Base-by-base conservation (phyloP, 768 basidiomycete genomes). In the Lyophyllum decastes region DNA sequence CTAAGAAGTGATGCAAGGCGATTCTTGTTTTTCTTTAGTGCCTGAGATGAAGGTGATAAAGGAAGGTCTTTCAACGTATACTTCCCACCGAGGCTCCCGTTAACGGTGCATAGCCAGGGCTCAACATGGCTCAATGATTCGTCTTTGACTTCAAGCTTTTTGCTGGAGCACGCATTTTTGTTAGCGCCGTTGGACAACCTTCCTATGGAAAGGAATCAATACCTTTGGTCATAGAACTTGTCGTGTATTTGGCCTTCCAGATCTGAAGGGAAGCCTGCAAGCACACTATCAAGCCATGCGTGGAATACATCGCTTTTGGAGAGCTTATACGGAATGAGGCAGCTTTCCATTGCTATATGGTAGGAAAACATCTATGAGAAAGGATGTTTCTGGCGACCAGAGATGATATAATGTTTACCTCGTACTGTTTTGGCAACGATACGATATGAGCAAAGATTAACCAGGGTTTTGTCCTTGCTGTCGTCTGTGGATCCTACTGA, bases 271-370 rank as follows among this genome's bases (percentile, higher is more conserved):
- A 57, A 68, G 14, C 25, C 54, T n/a, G 55, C 54, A 19, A 76
- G 55, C 19, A 59, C 51, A 7, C 50, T 57, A 25, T 61, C 67
- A 16, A 82, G 63, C 81, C 81, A 82, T 10, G 68, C 59, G 26
- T 71, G 71, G 51, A 81, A 70, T 17, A 68, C 68, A 17, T 72
- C 65, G 26, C 72, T 65, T 24, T 66, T 67, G 4, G 66, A 61
- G 52, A 79, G 72, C 5, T 72, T 70, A 57, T 81, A 82, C 4
- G 75, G 75, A 5, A 76, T 65, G 27, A 81, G 77, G 24, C 76
- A 78, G 48, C 70, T 73, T 56, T 84, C 81, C 73, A 84, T 78
- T 2, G 68, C 82, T 82, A 56, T 12, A 17, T 21, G 9, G 6
- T 2, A 7, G 21, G n/a, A 14, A 34, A 17, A 49, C 54, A 1